phyloP scores from a whole-genome alignment of 2,329 filamentous ascomycete species.

The Exophiala bonariae region DNA sequence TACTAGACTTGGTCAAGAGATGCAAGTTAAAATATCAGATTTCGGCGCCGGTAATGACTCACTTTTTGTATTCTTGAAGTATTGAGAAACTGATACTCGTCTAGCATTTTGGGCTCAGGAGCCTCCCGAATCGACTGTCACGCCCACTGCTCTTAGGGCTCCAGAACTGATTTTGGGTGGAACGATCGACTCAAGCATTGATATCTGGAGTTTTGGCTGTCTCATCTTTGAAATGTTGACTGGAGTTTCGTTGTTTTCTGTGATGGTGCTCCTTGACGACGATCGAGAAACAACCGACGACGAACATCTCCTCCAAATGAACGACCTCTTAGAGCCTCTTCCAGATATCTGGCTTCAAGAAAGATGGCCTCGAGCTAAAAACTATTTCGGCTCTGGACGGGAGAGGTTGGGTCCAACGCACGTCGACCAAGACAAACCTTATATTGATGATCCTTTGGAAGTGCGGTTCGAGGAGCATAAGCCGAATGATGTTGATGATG shows the following conservation, averaged over 20 bases:
- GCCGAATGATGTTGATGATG: slow-evolving; percentile 28
- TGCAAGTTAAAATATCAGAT: slow-evolving; percentile 34
- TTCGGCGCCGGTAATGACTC: slow-evolving; percentile 31
- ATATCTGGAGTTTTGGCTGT: slow-evolving; percentile 38
- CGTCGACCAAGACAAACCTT: slow-evolving; percentile 12
- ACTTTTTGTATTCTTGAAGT: slow-evolving; percentile 7
- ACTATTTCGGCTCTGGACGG: slow-evolving; percentile 29
- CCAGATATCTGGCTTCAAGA: slow-evolving; percentile 28
- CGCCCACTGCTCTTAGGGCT: slow-evolving; percentile 30
- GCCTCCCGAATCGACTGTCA: slow-evolving; percentile 27
- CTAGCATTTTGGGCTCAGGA: slow-evolving; percentile 30
- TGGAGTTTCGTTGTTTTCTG: slow-evolving; percentile 28
- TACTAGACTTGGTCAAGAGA: slow-evolving; percentile 24
- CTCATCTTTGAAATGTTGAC: slow-evolving; percentile 36
- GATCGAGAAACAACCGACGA: slow-evolving; percentile 30
- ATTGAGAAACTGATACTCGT: slow-evolving; percentile 29
- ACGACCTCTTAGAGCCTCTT: slow-evolving; percentile 29
- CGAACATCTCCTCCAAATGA: slow-evolving; percentile 32
- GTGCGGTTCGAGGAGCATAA: slow-evolving; percentile 27
- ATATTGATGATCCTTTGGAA: slow-evolving; percentile 26
- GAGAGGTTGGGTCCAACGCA: slow-evolving; percentile 28
- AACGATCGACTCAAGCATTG: slow-evolving; percentile 33
- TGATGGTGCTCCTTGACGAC: slow-evolving; percentile 28
- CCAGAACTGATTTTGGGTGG: slow-evolving; percentile 35
- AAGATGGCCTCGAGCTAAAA: slow-evolving; percentile 29